Evolutionary conservation across 1,284 basidiomycete species (phyloP), one percentile per base, ranked within the genome.

Genomic region (Megacollybia platyphylla): DNA sequence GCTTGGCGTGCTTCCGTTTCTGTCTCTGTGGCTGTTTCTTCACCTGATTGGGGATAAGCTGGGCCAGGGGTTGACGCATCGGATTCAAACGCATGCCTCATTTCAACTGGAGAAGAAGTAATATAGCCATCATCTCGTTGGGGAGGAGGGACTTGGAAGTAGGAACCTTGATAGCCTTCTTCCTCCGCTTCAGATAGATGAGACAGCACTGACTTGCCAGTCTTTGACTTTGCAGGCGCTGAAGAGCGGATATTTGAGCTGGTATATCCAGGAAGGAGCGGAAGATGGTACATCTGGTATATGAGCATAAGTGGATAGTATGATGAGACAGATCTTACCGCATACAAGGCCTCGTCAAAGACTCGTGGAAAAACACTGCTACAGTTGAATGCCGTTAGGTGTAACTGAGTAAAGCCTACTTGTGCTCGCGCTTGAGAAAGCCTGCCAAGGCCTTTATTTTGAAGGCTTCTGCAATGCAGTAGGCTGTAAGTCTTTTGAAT

Each of bases 331-430:
- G 34, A 27, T 76, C 85, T 62, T 49, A 92, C 88, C 40, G 82
- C 87, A 62, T 93, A 97, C 49, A 91, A 65, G 2, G 91, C 92
- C 60, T 97, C 92, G 57, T 97, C 92, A 54, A 89, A 97, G 1
- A 91, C 75, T 44, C 92, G 70, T 0, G 92, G 90, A 1, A 74
- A 70, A 7, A 94, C 90, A 42, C 20, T 24, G 20, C 20, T 24
- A 24, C 20, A 24, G 20, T 24, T 24, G 20, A 24, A 24, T 24
- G 20, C 5, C 5, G 20, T 24, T 24, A 24, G 20, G 5, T 24
- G 20, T 3, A 24, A 2, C 3, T 24, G 20, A 24, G 20, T 24
- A 5, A 5, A 5, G 20, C 20, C 20, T 24, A 24, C 20, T 92
- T 93, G 57, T 97, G 93, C 57, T 97, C 93, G 42, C 92, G 69